Base-by-base conservation (phyloP, 257 asterid genomes). In the Asclepias syriaca region DNA sequence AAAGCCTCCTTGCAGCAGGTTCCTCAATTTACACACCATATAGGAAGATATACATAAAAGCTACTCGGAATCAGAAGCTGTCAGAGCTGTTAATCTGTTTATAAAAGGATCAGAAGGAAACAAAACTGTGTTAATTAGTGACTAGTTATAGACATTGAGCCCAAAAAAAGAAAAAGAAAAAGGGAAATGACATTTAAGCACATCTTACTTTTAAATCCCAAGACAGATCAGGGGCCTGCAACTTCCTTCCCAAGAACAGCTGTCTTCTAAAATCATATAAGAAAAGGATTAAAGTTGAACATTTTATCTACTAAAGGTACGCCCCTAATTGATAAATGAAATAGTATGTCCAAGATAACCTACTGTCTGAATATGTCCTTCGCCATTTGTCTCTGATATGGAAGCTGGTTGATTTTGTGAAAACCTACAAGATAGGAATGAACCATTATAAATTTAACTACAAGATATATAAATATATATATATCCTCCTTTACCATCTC, bases 331-430 rank as follows among this genome's bases (percentile, higher is more conserved):
- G 19, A 15, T 27, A 40, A n/a, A 14, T 24, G 64, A 16, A 10
- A 34, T 8, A 11, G 14, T 2, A 43, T 16, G 32, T 37, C 24
- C n/a, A 77, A 72, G 21, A 60, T 60, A 29, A 50, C 34, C 54
- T 75, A 78, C 82, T 57, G 68, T 55, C 66, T 68, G 75, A 15
- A 48, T 29, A 27, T 55, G 54, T 68, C 46, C 88, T 64, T 75
- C 24, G 37, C 74, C 81, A 4, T 76, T 81, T 18, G 49, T 55
- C 59, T 71, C 72, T 8, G 73, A 46, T 43, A 59, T 63, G 39
- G 83, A 57, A 75, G 24, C 65, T 81, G 88, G 67, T 29, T 79
- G 64, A 48, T 74, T 50, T 72, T 79, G 75, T 54, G 88, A 84
- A 77, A 84, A 84, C 82, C 87, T 84, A 75, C 39, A 66, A 73